These are phyloP conservation scores for Pseudocercospora pini-densiflorae DNA, from an alignment of 2,329 filamentous ascomycete genomes.

Conservation along the genomic window DNA sequence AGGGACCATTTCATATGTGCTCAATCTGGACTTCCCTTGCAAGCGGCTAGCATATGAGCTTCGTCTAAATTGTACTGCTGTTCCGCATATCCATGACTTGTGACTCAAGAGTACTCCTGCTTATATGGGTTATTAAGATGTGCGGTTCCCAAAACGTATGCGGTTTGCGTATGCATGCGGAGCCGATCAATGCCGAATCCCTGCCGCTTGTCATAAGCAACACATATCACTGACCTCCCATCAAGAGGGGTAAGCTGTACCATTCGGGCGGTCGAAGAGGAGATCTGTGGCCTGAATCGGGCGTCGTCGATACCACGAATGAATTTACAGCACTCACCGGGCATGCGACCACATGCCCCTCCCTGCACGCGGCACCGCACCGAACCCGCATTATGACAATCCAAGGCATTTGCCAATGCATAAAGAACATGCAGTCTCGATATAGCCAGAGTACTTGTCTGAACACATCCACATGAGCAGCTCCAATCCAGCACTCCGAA, in stretches of 20 bases:
- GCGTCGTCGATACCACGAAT: not conserved
- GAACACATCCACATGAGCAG: not conserved
- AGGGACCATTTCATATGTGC: not conserved
- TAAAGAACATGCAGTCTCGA: not conserved
- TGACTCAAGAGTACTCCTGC: not conserved
- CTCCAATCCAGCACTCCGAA: not conserved
- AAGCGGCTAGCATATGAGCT: not conserved
- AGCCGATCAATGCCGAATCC: conserved; percentile 1
- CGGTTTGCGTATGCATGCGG: not conserved
- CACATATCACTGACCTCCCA: not conserved
- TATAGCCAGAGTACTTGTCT: not conserved
- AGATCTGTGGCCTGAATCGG: not conserved
- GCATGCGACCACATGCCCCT: not conserved
- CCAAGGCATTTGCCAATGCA: not conserved
- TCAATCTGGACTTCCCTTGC: not conserved
- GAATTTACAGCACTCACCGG: not conserved
- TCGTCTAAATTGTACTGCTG: not conserved
- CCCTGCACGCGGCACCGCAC: not conserved
- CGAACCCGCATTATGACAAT: not conserved
- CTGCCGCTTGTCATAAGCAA: not conserved
- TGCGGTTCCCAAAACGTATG: not conserved
- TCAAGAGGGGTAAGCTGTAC: conserved; percentile 1
- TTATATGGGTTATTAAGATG: not conserved
- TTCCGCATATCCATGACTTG: not conserved
- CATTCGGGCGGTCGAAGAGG: not conserved